Base-by-base conservation (phyloP, 2,329 filamentous ascomycete genomes). In the Penicillium decumbens region DNA sequence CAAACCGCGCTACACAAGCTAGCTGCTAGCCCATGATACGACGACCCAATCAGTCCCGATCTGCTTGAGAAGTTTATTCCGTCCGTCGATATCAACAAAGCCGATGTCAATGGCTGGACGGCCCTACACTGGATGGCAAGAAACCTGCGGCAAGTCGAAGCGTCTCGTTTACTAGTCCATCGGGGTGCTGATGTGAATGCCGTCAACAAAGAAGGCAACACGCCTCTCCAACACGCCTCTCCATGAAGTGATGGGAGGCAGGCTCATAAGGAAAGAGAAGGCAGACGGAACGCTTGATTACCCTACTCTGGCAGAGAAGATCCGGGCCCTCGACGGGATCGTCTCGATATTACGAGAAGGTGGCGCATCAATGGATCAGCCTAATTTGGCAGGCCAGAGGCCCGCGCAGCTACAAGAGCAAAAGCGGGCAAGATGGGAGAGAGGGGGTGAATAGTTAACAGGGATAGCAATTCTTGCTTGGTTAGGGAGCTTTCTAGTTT, bases 181-280 rank as follows among this genome's bases (percentile, higher is more conserved):
- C 41, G 46, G 6, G 46, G 46, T 29, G 46, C 46, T 20, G 41
- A 48, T 29, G 41, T 38, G n/a, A 43, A 27, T 42, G 46, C 35
- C 3, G 25, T 48, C 33, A 33, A 48, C 13, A 38, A 48, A 6
- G 43, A 40, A 9, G 46, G 41, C 3, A 43, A 48, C 13, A 48
- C 41, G 23, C 41, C 46, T 48, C 33, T 43, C 10, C 41, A 48
- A 48, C 13, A 48, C 41, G 23, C 41, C 46, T 48, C 33, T 43
- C 10, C 41, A 48, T 43, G 25, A 43, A 18, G 27, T 20, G 25
- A 23, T 43, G 6, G 18, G 20, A 18, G 46, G 46, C 12, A 40
- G 33, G 46, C 33, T 40, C 15, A 18, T 37, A 10, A 25, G 33
- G 28, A 38, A 7, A 24, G 20, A 40, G n/a, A 32, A 40, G 30